Base-by-base conservation (phyloP, 805 yeast genomes). In the Myxozyma kluyveri region DNA sequence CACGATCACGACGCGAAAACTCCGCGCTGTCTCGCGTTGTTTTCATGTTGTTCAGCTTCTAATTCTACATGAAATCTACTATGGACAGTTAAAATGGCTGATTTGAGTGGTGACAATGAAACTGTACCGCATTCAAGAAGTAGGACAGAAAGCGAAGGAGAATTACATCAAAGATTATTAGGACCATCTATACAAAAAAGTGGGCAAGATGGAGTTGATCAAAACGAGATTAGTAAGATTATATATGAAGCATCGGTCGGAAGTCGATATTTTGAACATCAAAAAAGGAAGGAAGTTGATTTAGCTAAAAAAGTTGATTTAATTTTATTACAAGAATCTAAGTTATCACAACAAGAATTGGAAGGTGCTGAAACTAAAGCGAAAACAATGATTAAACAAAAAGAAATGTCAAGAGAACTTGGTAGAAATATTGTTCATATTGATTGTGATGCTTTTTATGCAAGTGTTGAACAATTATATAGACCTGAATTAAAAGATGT, bases 381-480 rank as follows among this genome's bases (percentile, higher is more conserved):
- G 9, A 44, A 44, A 10, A 33, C 49, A 6, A 14, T 42, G 45
- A 40, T 62, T 7, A 17, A 37, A 17, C 46, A 45, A 18, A 32
- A 50, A 31, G 57, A 56, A 39, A 22, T 36, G 3, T 27, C 50
- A n/a, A 52, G 61, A 12, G 60, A 62, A 18, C 40, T 62, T 17
- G 39, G 58, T 12, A 61, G 53, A 26, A 45, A 44, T 2, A 59
- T 62, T n/a, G 65, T 61, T 4, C 65, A 62, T 48, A 45, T 62
- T 23, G 65, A 62, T 43, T 62, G 65, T 67, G 99, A 93, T 67
- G 89, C 96, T 57, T 93, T 93, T 63, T 93, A 91, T 69, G 97
- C 91, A 3, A 77, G 95, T 0, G 97, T 86, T 0, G 87, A 96
- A 0, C 79, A 88, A 5, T 69, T 83, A 49, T 75, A 72, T 19